Base-by-base conservation (phyloP, 495 filamentous ascomycete species). In the Penicillium psychrofluorescens region DNA sequence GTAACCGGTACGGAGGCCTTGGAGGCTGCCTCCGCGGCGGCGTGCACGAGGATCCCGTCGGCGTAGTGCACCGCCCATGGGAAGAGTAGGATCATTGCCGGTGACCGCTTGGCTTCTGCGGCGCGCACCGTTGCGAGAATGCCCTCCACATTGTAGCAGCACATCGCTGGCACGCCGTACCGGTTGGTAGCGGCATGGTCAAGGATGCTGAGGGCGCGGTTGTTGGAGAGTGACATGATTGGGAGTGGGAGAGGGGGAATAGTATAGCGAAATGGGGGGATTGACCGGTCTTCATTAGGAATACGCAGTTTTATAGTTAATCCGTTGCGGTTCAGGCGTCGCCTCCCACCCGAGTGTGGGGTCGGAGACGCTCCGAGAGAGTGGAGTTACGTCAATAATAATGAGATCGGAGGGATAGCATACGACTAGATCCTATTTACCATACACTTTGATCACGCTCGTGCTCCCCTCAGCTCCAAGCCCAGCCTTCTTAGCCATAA, bases 111-210 rank as follows among this genome's bases (percentile, higher is more conserved):
- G 28, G 76, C 71, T 65, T 88, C 84, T 43, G 87, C 88, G 5
- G 86, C 88, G 51, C 76, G 79, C 43, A 94, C 81, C 1, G 81
- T 81, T 16, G 85, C 88, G 38, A 90, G 76, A 62, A 90, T 85
- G 53, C 80, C 81, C 70, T 90, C 86, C 56, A 88, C 75, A 71
- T 90, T 90, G 78, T 94, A 94, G 72, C 79, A 84, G 68, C 83
- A 88, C 78, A 88, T 85, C 48, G 78, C 84, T 1, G 84, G 78
- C 13, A 90, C 74, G 51, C 75, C 85, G 64, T 88, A 89, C 16
- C 80, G 71, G 54, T 77, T 75, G 11, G 70, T 61, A 43, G 75
- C 71, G 44, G 85, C 85, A 43, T 77, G 76, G 62, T 83, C 75
- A 54, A 89, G 78, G 61, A 89, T 82, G 49, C 67, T 53, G 59